Evolutionary conservation across 164 flowering plant species (phyloP).

Genomic region (grape (Vitis vinifera)): DNA sequence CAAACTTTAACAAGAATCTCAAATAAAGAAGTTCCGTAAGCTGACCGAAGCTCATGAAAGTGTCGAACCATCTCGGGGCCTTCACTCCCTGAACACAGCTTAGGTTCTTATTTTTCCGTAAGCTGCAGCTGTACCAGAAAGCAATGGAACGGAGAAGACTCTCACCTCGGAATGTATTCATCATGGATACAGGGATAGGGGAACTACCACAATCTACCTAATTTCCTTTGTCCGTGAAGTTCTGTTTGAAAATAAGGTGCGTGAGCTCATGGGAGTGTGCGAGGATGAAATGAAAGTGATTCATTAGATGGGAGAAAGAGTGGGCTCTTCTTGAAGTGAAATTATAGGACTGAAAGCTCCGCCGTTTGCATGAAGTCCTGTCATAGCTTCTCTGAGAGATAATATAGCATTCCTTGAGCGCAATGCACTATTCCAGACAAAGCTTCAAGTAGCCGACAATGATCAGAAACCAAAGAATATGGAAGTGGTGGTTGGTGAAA

Average conservation of each 20-base stretch:
- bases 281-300: slow-evolving; percentile 33
- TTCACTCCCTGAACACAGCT: no score
- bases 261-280: slow-evolving; percentile 54
- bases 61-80: no score
- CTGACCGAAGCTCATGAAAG: no score
- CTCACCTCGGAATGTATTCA: no score
- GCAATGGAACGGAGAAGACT: no score
- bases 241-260: slow-evolving; percentile 61
- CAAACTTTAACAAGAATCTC: no score
- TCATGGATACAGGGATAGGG: slow-evolving; percentile 45
- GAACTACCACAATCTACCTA: slow-evolving; percentile 62
- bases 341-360: slow-evolving; percentile 50
- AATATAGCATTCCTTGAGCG: slow-evolving; percentile 59
- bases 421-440: slow-evolving; percentile 32
- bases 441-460: slow-evolving; percentile 16
- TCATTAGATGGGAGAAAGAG: slow-evolving; percentile 47
- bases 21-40: no score
- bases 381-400: slow-evolving; percentile 50
- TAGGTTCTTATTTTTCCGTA: no score
- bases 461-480: slow-evolving; percentile 26
- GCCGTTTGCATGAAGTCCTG: slow-evolving; percentile 52
- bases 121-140: no score
- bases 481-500: slow-evolving; percentile 14
- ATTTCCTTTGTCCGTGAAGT: slow-evolving; percentile 48
- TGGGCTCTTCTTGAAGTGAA: slow-evolving; percentile 53